Conservation (phyloP, 2,329 filamentous ascomycete species). For the Zalaria sp. region DNA sequence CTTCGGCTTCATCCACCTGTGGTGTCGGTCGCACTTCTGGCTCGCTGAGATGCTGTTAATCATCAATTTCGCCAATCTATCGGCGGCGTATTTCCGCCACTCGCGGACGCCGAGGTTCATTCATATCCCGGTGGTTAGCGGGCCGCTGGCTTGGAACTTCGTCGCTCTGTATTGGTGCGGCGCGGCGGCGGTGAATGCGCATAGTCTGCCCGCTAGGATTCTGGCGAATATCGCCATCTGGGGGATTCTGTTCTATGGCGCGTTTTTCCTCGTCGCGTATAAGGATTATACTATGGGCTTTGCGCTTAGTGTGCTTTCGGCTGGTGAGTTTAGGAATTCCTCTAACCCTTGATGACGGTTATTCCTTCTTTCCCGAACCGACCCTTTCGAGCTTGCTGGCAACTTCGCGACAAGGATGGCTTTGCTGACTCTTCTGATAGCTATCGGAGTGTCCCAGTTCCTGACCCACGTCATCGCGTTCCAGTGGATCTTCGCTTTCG, state of each 20-base stretch:
- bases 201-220: conserved; percentile 56
- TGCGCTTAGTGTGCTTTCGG: conserved; percentile 56
- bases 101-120: conserved; percentile 54
- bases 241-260: conserved; percentile 62
- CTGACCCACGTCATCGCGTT: conserved; percentile 48
- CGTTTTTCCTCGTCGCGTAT: conserved; percentile 60
- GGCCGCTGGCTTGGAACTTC: conserved; percentile 74
- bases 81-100: conserved; percentile 59
- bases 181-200: conserved; percentile 61
- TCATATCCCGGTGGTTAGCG: conserved; percentile 60
- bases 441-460: conserved; percentile 66
- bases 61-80: conserved; percentile 71
- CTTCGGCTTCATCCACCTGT: conserved; percentile 71
- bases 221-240: conserved; percentile 82
- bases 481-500: conserved; percentile 87
- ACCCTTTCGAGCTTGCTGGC: no score
- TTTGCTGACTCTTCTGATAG: conserved; percentile 17
- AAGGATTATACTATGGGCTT: conserved; percentile 72
- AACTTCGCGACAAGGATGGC: no score
- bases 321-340: conserved; percentile 36
- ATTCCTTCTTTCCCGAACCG: no score
- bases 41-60: conserved; percentile 63
- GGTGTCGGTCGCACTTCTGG: conserved; percentile 61
- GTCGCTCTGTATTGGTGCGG: conserved; percentile 83
- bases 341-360: no score